Conservation (phyloP, 106 monocot genomes). For the Dendrobium huoshanense region DNA sequence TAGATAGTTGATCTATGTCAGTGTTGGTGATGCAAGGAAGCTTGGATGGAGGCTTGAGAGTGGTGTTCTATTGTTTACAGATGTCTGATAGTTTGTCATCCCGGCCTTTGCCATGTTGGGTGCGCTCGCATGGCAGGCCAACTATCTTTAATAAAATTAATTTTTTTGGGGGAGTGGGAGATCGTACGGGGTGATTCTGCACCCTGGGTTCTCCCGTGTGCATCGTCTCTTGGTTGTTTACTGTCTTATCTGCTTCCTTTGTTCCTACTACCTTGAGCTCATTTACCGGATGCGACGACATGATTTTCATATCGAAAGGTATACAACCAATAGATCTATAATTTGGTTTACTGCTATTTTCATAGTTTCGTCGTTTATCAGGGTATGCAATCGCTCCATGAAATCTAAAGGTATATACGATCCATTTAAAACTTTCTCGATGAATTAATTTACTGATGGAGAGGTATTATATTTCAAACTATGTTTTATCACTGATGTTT, state of each 20-base stretch:
- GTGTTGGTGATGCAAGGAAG: background rate
- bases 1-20: background rate
- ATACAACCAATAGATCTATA: too few species aligned
- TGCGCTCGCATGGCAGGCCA: conserved; percentile 54
- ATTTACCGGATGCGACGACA: too few species aligned
- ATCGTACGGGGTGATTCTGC: conserved; percentile 31
- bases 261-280: background rate
- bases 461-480: too few species aligned
- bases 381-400: too few species aligned
- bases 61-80: background rate
- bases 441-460: too few species aligned
- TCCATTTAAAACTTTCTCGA: too few species aligned
- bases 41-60: background rate
- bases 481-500: too few species aligned
- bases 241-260: background rate
- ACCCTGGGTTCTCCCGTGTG: conserved; percentile 34
- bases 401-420: too few species aligned
- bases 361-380: too few species aligned
- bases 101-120: conserved; percentile 49
- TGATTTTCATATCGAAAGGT: too few species aligned
- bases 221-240: background rate
- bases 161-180: background rate
- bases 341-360: too few species aligned
- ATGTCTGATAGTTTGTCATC: background rate
- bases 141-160: conserved; percentile 12